Percentiles rank a stretch among this genome's conserved stretches.
Evolutionary conservation across 208 protist genomes (phyloP).

Genomic region (Trypanosoma theileri): DNA sequence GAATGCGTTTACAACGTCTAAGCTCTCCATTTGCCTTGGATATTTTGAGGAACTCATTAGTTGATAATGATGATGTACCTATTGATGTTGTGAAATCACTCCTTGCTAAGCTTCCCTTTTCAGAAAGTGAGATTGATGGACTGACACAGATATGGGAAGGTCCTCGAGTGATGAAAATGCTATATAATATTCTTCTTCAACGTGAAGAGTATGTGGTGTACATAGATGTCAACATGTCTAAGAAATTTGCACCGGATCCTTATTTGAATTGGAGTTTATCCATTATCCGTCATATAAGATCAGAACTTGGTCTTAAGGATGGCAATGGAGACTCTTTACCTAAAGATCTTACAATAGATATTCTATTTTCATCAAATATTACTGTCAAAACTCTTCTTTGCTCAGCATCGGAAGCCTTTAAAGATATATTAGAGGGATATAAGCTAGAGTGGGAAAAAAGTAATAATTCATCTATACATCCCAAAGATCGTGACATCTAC

Average conservation of each 20-base stretch:
- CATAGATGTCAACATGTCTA: slow-evolving; percentile 48
- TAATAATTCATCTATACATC: slow-evolving; percentile 34
- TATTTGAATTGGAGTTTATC: slow-evolving; percentile 73
- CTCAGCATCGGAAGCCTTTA: slow-evolving; percentile 50
- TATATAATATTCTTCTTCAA: slow-evolving; percentile 76
- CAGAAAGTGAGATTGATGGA: slow-evolving; percentile 45
- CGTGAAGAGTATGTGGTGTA: slow-evolving; percentile 84
- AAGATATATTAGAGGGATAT: slow-evolving; percentile 41
- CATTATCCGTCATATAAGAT: slow-evolving; percentile 54
- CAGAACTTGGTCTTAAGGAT: slow-evolving; percentile 32
- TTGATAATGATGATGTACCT: not conserved
- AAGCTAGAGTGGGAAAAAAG: not conserved
- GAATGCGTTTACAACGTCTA: slow-evolving; percentile 61
- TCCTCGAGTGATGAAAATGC: slow-evolving; percentile 36
- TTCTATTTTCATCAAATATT: slow-evolving; percentile 75
- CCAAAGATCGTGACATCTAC: slow-evolving; percentile 76
- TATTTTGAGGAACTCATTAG: slow-evolving; percentile 51
- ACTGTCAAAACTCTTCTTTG: slow-evolving; percentile 82
- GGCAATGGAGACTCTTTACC: slow-evolving; percentile 37
- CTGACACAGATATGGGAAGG: slow-evolving; percentile 53
- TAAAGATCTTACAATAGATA: slow-evolving; percentile 57
- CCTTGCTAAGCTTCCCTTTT: slow-evolving; percentile 54
- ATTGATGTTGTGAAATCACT: slow-evolving; percentile 12
- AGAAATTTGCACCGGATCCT: slow-evolving; percentile 59
- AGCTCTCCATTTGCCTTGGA: slow-evolving; percentile 67